Percentiles rank a stretch among this genome's conserved stretches.
Evolutionary conservation across 73 alveolate species (phyloP).

Genomic region (Uronychia setigera): DNA sequence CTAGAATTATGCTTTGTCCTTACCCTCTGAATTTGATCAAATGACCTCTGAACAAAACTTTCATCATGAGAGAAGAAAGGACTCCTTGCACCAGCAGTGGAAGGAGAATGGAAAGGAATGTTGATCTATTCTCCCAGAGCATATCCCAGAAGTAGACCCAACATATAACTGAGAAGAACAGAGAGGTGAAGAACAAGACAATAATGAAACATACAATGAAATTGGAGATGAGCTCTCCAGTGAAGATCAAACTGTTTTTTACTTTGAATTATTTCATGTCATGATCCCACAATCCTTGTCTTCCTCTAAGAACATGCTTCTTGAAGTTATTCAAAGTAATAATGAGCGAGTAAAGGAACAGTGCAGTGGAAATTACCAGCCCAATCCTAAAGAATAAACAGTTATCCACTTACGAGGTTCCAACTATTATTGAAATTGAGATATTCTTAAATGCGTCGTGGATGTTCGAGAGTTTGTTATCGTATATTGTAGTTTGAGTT

Average conservation of each 20-base stretch:
- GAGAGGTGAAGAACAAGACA: neutral
- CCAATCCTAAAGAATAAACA: neutral
- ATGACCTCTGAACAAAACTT: neutral
- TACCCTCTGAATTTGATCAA: neutral
- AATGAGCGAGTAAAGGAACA: neutral
- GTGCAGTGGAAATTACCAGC: neutral
- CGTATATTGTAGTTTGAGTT: neutral
- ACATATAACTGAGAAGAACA: neutral
- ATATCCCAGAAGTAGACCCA: neutral
- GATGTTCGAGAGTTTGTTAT: neutral
- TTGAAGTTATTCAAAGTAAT: neutral
- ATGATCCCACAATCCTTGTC: neutral
- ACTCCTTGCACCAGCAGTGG: too few species aligned
- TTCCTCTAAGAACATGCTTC: neutral
- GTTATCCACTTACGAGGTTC: neutral
- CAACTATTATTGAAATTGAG: neutral
- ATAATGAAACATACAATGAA: neutral
- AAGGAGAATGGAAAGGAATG: neutral
- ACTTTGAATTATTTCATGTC: neutral
- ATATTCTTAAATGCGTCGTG: neutral
- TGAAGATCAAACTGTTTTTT: neutral
- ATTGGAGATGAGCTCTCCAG: neutral
- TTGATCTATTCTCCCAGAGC: neutral
- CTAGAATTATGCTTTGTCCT: neutral
- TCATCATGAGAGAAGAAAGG: neutral